phyloP scores from a whole-genome alignment of 1,139 yeast species.

The Saccharomyces pastorianus region DNA sequence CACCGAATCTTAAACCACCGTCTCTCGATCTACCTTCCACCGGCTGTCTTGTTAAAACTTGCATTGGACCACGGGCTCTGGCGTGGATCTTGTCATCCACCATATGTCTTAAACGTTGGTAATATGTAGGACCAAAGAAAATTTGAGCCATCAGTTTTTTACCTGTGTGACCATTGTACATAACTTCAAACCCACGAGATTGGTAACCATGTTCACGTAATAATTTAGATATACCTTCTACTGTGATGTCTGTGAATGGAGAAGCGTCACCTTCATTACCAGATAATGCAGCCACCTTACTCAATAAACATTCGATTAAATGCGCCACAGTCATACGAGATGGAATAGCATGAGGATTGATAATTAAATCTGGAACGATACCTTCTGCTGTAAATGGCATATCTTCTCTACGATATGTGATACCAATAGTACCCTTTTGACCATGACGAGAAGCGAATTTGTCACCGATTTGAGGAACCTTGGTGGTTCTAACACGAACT shows the following conservation, averaged over 20 bases:
- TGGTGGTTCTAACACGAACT: slow-evolving; percentile 97
- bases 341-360: slow-evolving; percentile 99
- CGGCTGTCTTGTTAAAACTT: slow-evolving; percentile 95
- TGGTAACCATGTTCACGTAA: slow-evolving; percentile 95
- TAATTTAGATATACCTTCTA: slow-evolving; percentile 86
- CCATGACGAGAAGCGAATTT: slow-evolving; percentile 99
- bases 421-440: slow-evolving; percentile 99
- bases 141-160: slow-evolving; percentile 95
- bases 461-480: slow-evolving; percentile 97
- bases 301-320: slow-evolving; percentile 92
- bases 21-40: slow-evolving; percentile 99
- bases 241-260: slow-evolving; percentile 96
- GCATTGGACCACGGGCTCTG: slow-evolving; percentile 98
- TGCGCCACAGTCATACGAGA: slow-evolving; percentile 99
- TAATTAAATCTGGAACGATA: slow-evolving; percentile 90
- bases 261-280: slow-evolving; percentile 99
- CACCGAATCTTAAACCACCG: slow-evolving; percentile 99
- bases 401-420: slow-evolving; percentile 95
- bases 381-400: slow-evolving; percentile 99
- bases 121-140: slow-evolving; percentile 97
- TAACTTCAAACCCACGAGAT: slow-evolving; percentile 95
- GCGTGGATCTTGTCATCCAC: slow-evolving; percentile 99
- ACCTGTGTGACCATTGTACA: slow-evolving; percentile 99
- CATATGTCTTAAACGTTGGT: slow-evolving; percentile 98
- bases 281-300: slow-evolving; percentile 88